Base-by-base conservation (phyloP, 139 green algal genomes). In the Chlorella vulgaris region DNA sequence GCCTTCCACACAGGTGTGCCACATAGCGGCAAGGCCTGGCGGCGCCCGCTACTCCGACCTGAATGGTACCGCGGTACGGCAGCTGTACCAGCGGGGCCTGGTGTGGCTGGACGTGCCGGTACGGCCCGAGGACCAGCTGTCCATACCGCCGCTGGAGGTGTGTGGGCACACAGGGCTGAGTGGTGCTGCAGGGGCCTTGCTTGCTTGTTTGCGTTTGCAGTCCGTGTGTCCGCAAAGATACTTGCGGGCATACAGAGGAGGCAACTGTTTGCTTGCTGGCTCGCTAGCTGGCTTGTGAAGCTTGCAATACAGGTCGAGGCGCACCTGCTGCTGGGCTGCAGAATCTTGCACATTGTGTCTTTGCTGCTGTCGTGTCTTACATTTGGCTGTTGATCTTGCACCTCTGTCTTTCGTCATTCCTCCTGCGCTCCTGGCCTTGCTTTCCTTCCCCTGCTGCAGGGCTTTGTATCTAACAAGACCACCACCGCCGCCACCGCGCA, bases 391-490 rank as follows among this genome's bases (percentile, higher is more conserved):
- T 10, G 13, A 55, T 10, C 47, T 15, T 55, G 47, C 47, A n/a
- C n/a, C n/a, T n/a, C n/a, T n/a, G n/a, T n/a, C n/a, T n/a, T n/a
- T n/a, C n/a, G n/a, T n/a, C n/a, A n/a, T n/a, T n/a, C n/a, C n/a
- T n/a, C n/a, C n/a, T n/a, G n/a, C n/a, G n/a, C n/a, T n/a, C n/a
- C n/a, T n/a, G n/a, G n/a, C n/a, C 47, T 55, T 55, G 13, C 47
- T 65, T 65, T 29, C 55, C 55, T 65, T 31, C 55, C 21, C 21
- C 55, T 58, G 47, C 6, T 90, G 51, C 89, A 96, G 89, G 93
- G 95, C 35, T 98, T 98, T 89, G 94, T 98, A 65, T 96, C 91
- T 58, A 98, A 98, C 88, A 91, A 92, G 81, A 92, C 94, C 66
- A 87, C 88, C 33, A 43, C 68, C 3, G 84, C 76, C 33, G 86